Conservation (phyloP, 2,329 filamentous ascomycete genomes). For the Botryosphaeria dothidea region DNA sequence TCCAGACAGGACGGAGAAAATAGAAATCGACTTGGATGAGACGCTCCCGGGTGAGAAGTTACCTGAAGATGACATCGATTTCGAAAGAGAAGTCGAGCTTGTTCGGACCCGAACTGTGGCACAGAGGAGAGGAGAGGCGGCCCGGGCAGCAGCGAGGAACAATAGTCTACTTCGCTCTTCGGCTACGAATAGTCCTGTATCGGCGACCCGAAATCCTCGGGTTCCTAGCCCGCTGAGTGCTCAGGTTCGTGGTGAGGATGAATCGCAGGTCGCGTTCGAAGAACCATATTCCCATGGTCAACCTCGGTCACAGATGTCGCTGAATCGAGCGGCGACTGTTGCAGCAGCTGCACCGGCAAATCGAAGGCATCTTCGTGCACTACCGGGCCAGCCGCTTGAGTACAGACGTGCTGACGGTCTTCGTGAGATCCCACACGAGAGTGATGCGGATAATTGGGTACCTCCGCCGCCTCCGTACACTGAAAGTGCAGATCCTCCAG, state of each 20-base stretch:
- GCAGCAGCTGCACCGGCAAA: conserved; percentile 70
- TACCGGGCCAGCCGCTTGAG: conserved; percentile 56
- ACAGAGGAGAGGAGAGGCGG: conserved; percentile 34
- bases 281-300: conserved; percentile 42
- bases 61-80: conserved; percentile 41
- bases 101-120: conserved; percentile 40
- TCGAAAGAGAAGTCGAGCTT: conserved; percentile 43
- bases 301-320: conserved; percentile 40
- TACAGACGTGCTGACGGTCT: conserved; percentile 71
- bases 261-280: conserved; percentile 39
- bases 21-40: conserved; percentile 39
- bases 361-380: conserved; percentile 63
- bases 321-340: conserved; percentile 46
- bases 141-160: conserved; percentile 26
- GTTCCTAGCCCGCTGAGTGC: conserved; percentile 18
- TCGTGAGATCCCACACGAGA: conserved; percentile 77
- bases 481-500: conserved; percentile 52
- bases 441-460: conserved; percentile 86
- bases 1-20: conserved; percentile 26
- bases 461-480: conserved; percentile 81
- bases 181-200: conserved; percentile 28
- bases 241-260: conserved; percentile 31
- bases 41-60: conserved; percentile 39
- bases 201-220: conserved; percentile 18
- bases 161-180: conserved; percentile 31